Evolutionary conservation across 495 filamentous ascomycete genomes (phyloP), one percentile per base, ranked within the genome.

Genomic region (Penicillium bialowiezense): DNA sequence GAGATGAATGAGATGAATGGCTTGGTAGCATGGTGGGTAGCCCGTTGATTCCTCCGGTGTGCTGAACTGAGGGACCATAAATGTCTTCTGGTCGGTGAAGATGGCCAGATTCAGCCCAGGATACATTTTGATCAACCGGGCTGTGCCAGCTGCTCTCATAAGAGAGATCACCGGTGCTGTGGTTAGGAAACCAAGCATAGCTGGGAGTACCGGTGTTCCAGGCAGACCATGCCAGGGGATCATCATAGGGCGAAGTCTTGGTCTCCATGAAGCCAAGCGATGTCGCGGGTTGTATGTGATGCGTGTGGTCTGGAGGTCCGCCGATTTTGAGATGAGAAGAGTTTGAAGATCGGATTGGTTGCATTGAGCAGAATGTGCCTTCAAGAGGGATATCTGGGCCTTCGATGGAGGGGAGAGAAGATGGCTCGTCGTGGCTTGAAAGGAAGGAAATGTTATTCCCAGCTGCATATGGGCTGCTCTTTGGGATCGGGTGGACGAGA

Each of bases 371-470:
- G 9, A 19, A 5, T 8, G 26, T 31, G 7, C 47, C 34, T 0
- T 50, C 37, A 13, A 17, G 17, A 23, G 40, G 28, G 2, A 15
- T 1, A 17, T 43, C 49, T 3, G 28, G 12, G 7, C 45, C 23
- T 1, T 38, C 43, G 17, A 59, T 51, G 4, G 52, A 51, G 2
- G 56, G 51, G 0, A 54, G 7, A 2, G 59, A 52, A 1, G 46
- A 18, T 0, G 26, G 41, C 0, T 54, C 40, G 20, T 56, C 56
- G 1, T 14, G 32, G 21, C 29, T 23, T 4, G 37, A 35, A 1
- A 44, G 29, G 19, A 59, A 55, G 0, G 41, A 46, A 3, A 45
- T 39, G 31, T 54, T 44, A 13, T 32, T 40, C 4, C 23, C 28
- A 10, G 7, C 9, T 15, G 23, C 36, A 28, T 13, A 19, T 18